Base-by-base conservation (phyloP, 2,329 filamentous ascomycete species). In the Fusarium sp. region DNA sequence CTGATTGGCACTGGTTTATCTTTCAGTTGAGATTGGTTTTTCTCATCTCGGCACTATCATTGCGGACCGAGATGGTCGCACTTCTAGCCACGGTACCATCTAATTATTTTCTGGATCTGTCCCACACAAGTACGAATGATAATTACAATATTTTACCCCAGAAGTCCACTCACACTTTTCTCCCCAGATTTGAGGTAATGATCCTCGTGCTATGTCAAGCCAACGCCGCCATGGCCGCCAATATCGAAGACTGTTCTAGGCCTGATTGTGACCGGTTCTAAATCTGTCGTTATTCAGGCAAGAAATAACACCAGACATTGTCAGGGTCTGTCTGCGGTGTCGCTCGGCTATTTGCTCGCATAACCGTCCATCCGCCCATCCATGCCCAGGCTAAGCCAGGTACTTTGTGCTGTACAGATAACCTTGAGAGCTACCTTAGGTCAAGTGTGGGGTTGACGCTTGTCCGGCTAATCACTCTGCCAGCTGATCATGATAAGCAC, bases 111-210 rank as follows among this genome's bases (percentile, higher is more conserved):
- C 37, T 65, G 62, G 61, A 54, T 41, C 37, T 62, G 55, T 73
- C 56, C 62, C 65, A 51, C 64, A 59, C 41, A 58, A 43, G 53
- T 26, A 53, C 50, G 37, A 50, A 51, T 50, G 28, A 50, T 48
- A 55, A 46, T 46, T 48, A 46, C 41, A 43, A 48, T 49, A 41
- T 57, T 39, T 68, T 74, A 74, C 70, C 72, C 72, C 72, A 70
- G 55, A 58, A 58, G 59, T 65, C 72, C 72, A 74, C 72, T 69
- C 72, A 66, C 72, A 71, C 70, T 67, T 62, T 70, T 71, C 58
- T 60, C 69, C 67, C 68, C 64, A 56, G 64, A 58, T 70, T 62
- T 49, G 45, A 65, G 58, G 44, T 37, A 65, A 65, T 56, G 62
- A 52, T 62, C 59, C 55, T 69, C 55, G 23, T 62, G 53, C 41